Evolutionary conservation across 1,284 basidiomycete genomes (phyloP).

Genomic region (Tilletia horrida): DNA sequence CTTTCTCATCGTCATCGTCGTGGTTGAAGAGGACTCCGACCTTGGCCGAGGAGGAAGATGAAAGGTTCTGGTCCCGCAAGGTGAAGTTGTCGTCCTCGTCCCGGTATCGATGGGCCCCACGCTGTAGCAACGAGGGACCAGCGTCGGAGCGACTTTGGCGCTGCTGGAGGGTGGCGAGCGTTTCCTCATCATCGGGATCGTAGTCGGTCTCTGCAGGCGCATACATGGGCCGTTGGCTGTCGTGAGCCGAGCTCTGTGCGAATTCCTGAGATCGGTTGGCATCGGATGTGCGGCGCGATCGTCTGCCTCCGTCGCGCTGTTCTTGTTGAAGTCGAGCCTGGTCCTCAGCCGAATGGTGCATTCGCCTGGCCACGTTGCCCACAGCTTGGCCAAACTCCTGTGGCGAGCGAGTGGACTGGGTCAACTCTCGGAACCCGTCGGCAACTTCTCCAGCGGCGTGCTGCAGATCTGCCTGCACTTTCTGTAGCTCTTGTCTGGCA

Average conservation of each 20-base stretch:
- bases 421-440: not conserved
- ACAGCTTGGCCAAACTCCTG: not conserved
- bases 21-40: not conserved
- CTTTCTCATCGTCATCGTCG: not conserved
- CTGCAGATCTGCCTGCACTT: not conserved
- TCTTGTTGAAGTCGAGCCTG: no score
- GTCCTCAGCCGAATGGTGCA: no score
- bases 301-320: no score
- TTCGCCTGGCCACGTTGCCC: no score
- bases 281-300: no score
- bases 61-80: not conserved
- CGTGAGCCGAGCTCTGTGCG: not conserved
- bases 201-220: slow-evolving; percentile 16
- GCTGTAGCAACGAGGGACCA: not conserved
- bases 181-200: slow-evolving; percentile 8
- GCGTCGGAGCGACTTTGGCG: not conserved
- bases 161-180: not conserved
- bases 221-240: not conserved
- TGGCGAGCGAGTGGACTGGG: not conserved
- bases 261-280: not conserved
- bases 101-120: not conserved
- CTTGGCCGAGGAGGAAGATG: not conserved
- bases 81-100: slow-evolving; percentile 15
- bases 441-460: not conserved
- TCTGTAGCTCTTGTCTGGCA: not conserved